Conservation (phyloP, 345 rosid species). For the Melastoma malabathricum region DNA sequence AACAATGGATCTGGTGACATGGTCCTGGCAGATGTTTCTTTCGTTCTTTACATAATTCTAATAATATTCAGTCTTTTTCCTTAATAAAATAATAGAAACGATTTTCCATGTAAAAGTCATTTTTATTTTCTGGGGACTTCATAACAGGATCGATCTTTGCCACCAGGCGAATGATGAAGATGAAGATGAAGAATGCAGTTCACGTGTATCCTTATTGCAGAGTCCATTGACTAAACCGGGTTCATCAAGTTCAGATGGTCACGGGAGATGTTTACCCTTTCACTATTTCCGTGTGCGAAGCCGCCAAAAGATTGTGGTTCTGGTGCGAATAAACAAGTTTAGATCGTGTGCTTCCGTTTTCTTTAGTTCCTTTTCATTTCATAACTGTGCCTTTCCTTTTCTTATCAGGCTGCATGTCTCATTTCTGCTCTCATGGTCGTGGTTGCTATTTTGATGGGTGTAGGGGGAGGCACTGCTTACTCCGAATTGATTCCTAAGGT, state of each 20-base stretch:
- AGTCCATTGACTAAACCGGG: constrained; percentile 19
- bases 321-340: constrained; percentile 21
- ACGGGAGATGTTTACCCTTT: constrained; percentile 33
- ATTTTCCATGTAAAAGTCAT: too few relatives aligned
- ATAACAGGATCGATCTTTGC: constrained; percentile 54
- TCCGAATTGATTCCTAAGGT: constrained; percentile 36
- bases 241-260: constrained; percentile 21
- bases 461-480: constrained; percentile 24
- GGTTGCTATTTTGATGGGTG: constrained; percentile 9
- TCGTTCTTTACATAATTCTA: too few relatives aligned
- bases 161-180: constrained; percentile 51
- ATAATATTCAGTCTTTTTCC: neutral
- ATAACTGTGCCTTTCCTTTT: neutral
- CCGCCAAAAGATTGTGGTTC: constrained; percentile 53
- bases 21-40: too few relatives aligned
- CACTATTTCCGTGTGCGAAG: constrained; percentile 36
- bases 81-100: neutral
- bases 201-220: constrained; percentile 39
- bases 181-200: constrained; percentile 47
- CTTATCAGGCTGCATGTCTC: neutral
- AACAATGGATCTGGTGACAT: too few relatives aligned
- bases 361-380: constrained; percentile 2
- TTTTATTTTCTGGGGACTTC: constrained; percentile 1
- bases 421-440: neutral
- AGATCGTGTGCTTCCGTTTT: neutral